Evolutionary conservation across 2,329 filamentous ascomycete species (phyloP), one percentile per base, ranked within the genome.

Genomic region (Didymella exigua): DNA sequence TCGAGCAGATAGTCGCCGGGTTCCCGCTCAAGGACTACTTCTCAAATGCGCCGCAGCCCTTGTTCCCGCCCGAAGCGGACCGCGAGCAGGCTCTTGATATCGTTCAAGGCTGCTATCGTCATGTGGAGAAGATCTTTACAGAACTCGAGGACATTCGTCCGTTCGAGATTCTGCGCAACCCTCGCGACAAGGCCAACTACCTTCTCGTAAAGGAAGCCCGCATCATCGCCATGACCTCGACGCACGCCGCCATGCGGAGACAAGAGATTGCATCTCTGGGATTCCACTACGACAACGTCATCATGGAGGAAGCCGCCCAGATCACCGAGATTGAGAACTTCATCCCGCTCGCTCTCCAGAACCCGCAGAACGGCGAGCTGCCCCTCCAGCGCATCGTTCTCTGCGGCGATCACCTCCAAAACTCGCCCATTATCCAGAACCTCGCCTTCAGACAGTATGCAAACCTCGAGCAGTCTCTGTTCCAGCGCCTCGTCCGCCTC

Each of bases 301-400:
- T 99, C 48, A 97, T 99, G 90, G 95, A 99, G 78, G 95, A 99
- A 81, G 93, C 95, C 5, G 95, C 95, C 11, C 95, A 99, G 71
- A 93, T 99, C 70, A 99, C 93, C 0, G 95, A 99, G 75, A 90
- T 97, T 40, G 95, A 99, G 73, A 96, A 91, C 61, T 98, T 99
- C 76, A 91, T 99, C 60, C 95, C 95, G 0, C 81, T 96, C 48
- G 90, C 93, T n/a, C 83, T 99, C 76, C 96, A 99, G 72, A 91
- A 90, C 60, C 86, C 89, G 18, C 85, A 86, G 61, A 80, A 88
- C 46, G 89, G 89, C 29, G 83, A 91, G 68, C 83, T 90, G 63
- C 86, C 87, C 3, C 78, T 99, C 11, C 91, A 97, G 74, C 84
- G 96, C 34, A 87, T 99, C 5, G 91, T 99, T 2, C 82, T 99